Evolutionary conservation across 208 protist species (phyloP).

Genomic region (Cochliopodium minus): DNA sequence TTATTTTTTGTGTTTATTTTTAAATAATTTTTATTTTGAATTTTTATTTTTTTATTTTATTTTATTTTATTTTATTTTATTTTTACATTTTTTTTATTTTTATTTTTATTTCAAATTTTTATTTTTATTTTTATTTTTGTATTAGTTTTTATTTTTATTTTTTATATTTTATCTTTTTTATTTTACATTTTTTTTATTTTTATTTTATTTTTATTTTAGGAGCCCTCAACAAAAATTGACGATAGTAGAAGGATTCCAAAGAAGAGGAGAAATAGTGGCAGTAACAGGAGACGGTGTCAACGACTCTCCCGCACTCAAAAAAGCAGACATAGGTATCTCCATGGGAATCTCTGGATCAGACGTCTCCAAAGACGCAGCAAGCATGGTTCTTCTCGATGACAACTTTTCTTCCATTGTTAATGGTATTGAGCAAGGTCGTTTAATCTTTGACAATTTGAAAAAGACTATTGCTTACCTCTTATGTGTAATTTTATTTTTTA

Average conservation of each 20-base stretch:
- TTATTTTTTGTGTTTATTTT: too few species aligned
- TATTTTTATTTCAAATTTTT: too few species aligned
- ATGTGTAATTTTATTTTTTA: conserved; percentile 30
- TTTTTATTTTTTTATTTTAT: too few species aligned
- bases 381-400: conserved; percentile 63
- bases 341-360: conserved; percentile 57
- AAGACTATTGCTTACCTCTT: conserved; percentile 63
- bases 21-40: too few species aligned
- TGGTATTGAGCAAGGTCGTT: conserved; percentile 54
- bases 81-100: too few species aligned
- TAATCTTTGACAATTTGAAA: conserved; percentile 69
- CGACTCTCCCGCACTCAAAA: conserved; percentile 40
- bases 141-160: too few species aligned
- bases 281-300: conserved; percentile 53
- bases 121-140: too few species aligned
- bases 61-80: too few species aligned
- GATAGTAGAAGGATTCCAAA: conserved; percentile 39
- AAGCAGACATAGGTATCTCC: conserved; percentile 62
- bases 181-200: too few species aligned
- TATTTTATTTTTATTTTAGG: too few species aligned
- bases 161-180: too few species aligned
- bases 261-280: conserved; percentile 36
- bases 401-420: conserved; percentile 66
- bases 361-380: conserved; percentile 43
- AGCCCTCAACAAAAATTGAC: conserved; percentile 64